Conservation (phyloP, 345 rosid genomes). For the Gossypium arboreum region DNA sequence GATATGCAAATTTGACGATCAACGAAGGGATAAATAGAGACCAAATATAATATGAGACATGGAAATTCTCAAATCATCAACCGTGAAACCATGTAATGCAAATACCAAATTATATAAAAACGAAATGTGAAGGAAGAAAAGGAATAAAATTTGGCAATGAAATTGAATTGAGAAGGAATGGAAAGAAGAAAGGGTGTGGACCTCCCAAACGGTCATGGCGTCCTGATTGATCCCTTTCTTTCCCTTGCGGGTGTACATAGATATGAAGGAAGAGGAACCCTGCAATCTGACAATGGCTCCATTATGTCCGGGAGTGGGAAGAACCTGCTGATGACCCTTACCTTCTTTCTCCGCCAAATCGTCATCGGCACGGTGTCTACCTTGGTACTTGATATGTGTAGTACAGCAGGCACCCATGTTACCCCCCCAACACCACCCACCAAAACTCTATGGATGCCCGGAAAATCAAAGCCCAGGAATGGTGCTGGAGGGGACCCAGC, state of each 20-base stretch:
- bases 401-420: slow-evolving; percentile 89
- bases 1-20: background rate
- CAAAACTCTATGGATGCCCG: slow-evolving; percentile 8
- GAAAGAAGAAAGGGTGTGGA: slow-evolving; percentile 13
- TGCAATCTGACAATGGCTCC: slow-evolving; percentile 59
- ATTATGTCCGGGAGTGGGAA: slow-evolving; percentile 30
- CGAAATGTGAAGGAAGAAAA: background rate
- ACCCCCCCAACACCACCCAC: slow-evolving; percentile 3
- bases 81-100: background rate
- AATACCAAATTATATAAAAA: background rate
- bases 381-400: slow-evolving; percentile 33
- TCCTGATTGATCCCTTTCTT: slow-evolving; percentile 83
- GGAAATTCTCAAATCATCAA: background rate
- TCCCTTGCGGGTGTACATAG: slow-evolving; percentile 77
- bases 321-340: slow-evolving; percentile 27
- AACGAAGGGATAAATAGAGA: background rate
- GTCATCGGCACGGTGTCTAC: slow-evolving; percentile 8
- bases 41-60: background rate
- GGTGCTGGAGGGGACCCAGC: background rate
- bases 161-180: background rate
- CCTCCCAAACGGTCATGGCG: slow-evolving; percentile 94
- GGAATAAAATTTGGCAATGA: background rate
- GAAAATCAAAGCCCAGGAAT: slow-evolving; percentile 11
- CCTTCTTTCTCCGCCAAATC: slow-evolving; percentile 21
- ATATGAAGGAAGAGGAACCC: slow-evolving; percentile 54